phyloP scores from a whole-genome alignment of 345 rosid genomes.

The Camelina hispida region DNA sequence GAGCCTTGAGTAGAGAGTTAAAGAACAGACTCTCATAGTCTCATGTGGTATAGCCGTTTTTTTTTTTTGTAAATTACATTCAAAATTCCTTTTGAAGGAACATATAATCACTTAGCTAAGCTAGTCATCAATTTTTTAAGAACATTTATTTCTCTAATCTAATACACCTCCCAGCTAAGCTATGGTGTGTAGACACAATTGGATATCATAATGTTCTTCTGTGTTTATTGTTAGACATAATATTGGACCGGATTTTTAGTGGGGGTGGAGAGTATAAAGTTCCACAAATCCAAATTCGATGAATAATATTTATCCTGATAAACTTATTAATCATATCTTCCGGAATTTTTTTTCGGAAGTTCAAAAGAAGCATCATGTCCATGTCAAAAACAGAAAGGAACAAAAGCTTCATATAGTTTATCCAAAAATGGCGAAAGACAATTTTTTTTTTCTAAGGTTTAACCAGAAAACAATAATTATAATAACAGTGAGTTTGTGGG shows the following conservation, averaged over 20 bases:
- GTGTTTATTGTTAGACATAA: neutral
- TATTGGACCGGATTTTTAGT: neutral
- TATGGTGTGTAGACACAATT: too few species aligned
- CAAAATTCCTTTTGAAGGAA: conserved; percentile 9
- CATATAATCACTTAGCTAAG: too few species aligned
- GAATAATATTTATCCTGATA: neutral
- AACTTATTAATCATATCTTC: conserved; percentile 3
- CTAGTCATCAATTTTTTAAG: too few species aligned
- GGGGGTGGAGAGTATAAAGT: too few species aligned
- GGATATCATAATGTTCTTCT: too few species aligned
- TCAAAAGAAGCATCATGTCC: conserved; percentile 8
- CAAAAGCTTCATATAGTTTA: neutral
- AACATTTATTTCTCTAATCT: too few species aligned
- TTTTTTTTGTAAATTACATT: conserved; percentile 35
- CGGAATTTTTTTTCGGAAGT: neutral
- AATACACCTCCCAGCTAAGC: too few species aligned
- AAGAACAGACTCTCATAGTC: conserved; percentile 9
- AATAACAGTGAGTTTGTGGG: neutral
- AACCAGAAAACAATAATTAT: neutral
- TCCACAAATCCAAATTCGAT: neutral
- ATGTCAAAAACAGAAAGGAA: neutral
- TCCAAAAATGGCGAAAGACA: neutral
- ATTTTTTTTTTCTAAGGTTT: neutral
- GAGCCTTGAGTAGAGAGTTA: neutral
- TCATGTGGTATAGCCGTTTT: neutral